A percentile compares a stretch with the other conserved stretches of the same genome.
These are phyloP conservation scores for Glonium stellatum DNA, from an alignment of 495 filamentous ascomycete genomes.

Conservation along the genomic window DNA sequence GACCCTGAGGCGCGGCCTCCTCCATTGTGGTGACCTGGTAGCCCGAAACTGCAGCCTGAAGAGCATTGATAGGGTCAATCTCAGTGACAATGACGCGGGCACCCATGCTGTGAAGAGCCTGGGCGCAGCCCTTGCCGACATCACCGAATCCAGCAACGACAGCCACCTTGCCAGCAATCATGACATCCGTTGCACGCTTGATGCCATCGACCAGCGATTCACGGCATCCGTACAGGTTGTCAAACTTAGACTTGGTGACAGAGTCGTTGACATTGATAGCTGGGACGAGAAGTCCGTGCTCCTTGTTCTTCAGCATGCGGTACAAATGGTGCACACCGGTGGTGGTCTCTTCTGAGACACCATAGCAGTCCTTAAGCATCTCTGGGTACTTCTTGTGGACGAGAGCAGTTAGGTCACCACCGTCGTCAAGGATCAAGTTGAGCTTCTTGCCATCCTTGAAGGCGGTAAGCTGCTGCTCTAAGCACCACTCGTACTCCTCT, in stretches of 20 bases:
- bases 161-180: constrained; percentile 98
- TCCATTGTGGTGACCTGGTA: constrained; percentile 98
- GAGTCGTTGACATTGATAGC: constrained; percentile 99
- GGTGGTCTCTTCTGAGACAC: constrained; percentile 98
- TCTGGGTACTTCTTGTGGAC: constrained; percentile 98
- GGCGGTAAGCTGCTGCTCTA: constrained; percentile 93
- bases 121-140: constrained; percentile 96
- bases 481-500: constrained; percentile 99
- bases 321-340: constrained; percentile 99
- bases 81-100: constrained; percentile 95
- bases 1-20: constrained; percentile 75
- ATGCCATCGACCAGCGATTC: constrained; percentile 98
- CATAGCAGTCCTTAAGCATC: constrained; percentile 93
- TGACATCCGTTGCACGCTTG: constrained; percentile 99
- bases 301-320: constrained; percentile 87
- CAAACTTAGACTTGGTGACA: constrained; percentile 99
- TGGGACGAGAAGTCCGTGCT: constrained; percentile 66
- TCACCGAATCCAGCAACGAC: constrained; percentile 98
- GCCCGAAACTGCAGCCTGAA: constrained; percentile 95
- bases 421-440: constrained; percentile 98
- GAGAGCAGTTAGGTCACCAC: constrained; percentile 92
- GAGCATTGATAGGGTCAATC: constrained; percentile 98
- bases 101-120: constrained; percentile 93
- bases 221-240: constrained; percentile 99
- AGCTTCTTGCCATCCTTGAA: constrained; percentile 96